A percentile compares a stretch with the other conserved stretches of the same genome.
These are phyloP conservation scores for Saccharomycopsis selenospora DNA, from an alignment of 805 yeast genomes.

Conservation along the genomic window DNA sequence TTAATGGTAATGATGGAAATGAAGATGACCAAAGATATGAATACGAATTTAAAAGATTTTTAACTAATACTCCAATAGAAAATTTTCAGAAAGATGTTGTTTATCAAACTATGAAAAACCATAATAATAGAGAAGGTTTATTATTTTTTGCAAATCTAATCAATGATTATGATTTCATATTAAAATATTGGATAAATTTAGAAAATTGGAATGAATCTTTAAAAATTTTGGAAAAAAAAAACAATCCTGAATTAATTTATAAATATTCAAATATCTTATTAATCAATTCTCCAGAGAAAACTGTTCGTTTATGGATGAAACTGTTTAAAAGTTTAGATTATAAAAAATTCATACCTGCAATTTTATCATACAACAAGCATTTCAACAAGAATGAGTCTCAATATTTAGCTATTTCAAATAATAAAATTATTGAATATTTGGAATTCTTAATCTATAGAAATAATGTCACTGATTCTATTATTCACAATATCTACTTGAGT, in stretches of 20 bases:
- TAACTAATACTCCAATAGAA: conserved; percentile 37
- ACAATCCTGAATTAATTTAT: conserved; percentile 46
- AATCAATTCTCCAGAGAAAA: conserved; percentile 57
- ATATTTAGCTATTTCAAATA: conserved; percentile 24
- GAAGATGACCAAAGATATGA: neutral
- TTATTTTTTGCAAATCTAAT: conserved; percentile 60
- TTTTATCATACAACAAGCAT: conserved; percentile 58
- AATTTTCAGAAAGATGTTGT: conserved; percentile 58
- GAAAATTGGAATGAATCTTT: conserved; percentile 73
- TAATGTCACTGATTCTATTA: conserved; percentile 36
- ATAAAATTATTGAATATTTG: conserved; percentile 63
- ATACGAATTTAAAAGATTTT: conserved; percentile 38
- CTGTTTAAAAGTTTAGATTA: conserved; percentile 45
- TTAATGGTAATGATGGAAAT: no score
- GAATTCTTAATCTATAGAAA: conserved; percentile 43
- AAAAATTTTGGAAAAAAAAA: conserved; percentile 43
- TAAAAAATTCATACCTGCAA: conserved; percentile 63
- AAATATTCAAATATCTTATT: conserved; percentile 63
- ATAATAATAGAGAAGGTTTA: conserved; percentile 57
- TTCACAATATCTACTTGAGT: conserved; percentile 67
- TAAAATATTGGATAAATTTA: conserved; percentile 59
- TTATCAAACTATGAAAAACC: conserved; percentile 62
- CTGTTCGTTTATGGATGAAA: conserved; percentile 75
- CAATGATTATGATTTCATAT: conserved; percentile 60
- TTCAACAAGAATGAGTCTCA: conserved; percentile 28